Evolutionary conservation across 768 basidiomycete species (phyloP), one percentile per base, ranked within the genome.

Genomic region (Zangia roseola): DNA sequence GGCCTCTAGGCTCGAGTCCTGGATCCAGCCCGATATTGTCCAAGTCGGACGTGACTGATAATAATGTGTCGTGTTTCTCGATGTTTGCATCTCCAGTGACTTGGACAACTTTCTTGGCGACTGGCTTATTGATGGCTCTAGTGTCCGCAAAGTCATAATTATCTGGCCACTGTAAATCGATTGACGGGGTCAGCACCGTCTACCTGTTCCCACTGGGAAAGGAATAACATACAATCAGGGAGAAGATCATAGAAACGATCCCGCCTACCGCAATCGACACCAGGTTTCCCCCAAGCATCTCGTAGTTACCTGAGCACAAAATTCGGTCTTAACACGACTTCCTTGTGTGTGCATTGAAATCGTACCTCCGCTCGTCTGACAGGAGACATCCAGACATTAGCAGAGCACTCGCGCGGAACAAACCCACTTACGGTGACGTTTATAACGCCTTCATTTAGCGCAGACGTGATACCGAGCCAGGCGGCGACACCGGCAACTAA

Each of bases 241-340:
- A 91, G 30, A 77, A 68, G 4, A 68, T 72, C 20, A 83, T 74
- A 3, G 91, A 78, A 53, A 97, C 73, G 46, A 97, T 84, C 4
- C 79, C 91, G 8, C 91, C 90, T 12, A 88, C 74, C 23, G 81
- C 86, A 55, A 94, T 89, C 3, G 91, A 84, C 2, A 84, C 85
- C n/a, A 95, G 71, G 69, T 94, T 94, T 3, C 94, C 94, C 0
- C 91, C 84, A 14, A 97, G 75, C 91, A 97, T 94, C 60, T 80
- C 77, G 47, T 74, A 74, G 63, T 81, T 77, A 17, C 72, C 75
- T 67, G 48, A 40, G 45, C 31, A 26, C 2, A 14, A 33, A 23
- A 30, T 13, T 53, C 36, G 52, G 43, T 40, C 38, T n/a, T n/a
- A n/a, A 43, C 31, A n/a, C 13, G 10, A 26, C 12, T 8, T 21